Base-by-base conservation (phyloP, 1,284 basidiomycete species). In the Tilletiaria anomala region DNA sequence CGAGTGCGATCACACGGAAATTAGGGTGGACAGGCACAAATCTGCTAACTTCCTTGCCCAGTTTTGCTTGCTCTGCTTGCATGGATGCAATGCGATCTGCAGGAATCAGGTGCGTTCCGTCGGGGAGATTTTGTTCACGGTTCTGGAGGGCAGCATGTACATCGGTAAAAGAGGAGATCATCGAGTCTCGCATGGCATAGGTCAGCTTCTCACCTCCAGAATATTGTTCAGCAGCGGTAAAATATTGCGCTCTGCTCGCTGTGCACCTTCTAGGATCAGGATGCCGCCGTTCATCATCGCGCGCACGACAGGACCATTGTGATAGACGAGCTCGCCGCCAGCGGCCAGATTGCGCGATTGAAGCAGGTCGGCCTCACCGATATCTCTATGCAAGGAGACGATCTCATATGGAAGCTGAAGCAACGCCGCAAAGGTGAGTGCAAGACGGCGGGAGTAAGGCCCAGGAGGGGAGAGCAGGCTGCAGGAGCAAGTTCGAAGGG, bases 101-200 rank as follows among this genome's bases (percentile, higher is more conserved):
- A 4, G 68, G 67, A 20, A 70, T 65, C 23, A 69, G 58, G 37
- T 68, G 66, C 0, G 66, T 61, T 10, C 68, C 68, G 42, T 70
- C 68, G 16, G 66, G 57, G 15, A 69, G 54, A 35, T 68, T 66
- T 47, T 67, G 51, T 45, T 63, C 57, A 12, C 54, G 40, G 35
- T 64, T 64, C 43, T 18, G 35, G n/a, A n/a, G n/a, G n/a, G n/a
- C n/a, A n/a, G n/a, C n/a, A n/a, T n/a, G n/a, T n/a, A n/a, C 5
- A 12, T 8, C 12, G 5, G n/a, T 2, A 11, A 19, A 14, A 5
- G 12, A 16, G 1, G 11, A 3, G 32, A 12, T 11, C 16, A 10
- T n/a, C 11, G 11, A n/a, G n/a, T n/a, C n/a, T n/a, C n/a, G n/a
- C n/a, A 14, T 10, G 8, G 33, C 15, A 34, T 37, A 32, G 54